Conservation (phyloP, 202 grass and related monocot genomes). For the Panicum virgatum region DNA sequence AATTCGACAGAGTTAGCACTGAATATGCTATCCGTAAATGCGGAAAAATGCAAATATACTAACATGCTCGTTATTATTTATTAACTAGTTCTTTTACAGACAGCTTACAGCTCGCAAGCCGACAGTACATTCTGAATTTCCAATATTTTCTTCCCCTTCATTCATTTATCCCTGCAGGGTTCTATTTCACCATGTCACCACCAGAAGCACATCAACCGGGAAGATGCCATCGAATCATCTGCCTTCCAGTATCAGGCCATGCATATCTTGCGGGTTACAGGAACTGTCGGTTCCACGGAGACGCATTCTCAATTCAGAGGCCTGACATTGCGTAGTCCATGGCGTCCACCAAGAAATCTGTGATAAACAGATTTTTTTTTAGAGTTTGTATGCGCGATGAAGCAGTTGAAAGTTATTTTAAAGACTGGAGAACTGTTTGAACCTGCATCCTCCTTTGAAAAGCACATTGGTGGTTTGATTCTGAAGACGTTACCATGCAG, state of each 20-base stretch:
- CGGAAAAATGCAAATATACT: not conserved
- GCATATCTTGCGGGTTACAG: not conserved
- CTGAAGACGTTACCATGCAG: slow-evolving; percentile 91
- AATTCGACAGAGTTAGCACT: no score
- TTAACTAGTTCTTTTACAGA: not conserved
- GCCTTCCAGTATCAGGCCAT: not conserved
- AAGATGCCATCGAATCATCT: not conserved
- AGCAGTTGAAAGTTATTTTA: not conserved
- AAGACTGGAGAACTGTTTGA: not conserved
- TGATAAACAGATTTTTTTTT: slow-evolving; percentile 3
- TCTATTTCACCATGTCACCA: slow-evolving; percentile 1
- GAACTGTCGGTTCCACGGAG: not conserved
- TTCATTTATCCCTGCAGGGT: slow-evolving; percentile 30
- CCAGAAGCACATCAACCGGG: not conserved
- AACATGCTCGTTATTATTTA: not conserved
- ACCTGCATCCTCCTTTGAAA: slow-evolving; percentile 90
- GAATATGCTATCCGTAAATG: not conserved
- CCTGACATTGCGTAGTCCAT: slow-evolving; percentile 89
- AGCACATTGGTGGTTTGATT: slow-evolving; percentile 99
- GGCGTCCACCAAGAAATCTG: slow-evolving; percentile 85
- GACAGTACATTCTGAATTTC: not conserved
- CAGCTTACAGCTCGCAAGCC: not conserved
- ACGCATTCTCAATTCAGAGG: slow-evolving; percentile 16
- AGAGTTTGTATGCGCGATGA: not conserved
- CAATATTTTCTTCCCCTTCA: not conserved